Evolutionary conservation across 164 flowering plant genomes (phyloP).

Genomic region (Stephania japonica): DNA sequence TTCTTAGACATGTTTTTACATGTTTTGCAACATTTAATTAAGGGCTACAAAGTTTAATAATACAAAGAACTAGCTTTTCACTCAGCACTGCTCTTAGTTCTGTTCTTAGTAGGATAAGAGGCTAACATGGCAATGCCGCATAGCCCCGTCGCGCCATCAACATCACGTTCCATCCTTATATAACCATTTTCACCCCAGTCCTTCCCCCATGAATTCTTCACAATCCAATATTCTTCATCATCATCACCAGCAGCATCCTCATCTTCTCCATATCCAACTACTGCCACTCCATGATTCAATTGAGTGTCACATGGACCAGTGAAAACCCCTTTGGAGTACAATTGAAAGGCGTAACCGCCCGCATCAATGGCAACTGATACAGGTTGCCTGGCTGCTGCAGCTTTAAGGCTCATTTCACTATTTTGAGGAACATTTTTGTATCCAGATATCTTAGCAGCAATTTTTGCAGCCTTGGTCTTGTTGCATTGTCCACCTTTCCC

Average conservation of each 20-base stretch:
- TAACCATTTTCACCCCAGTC: conserved; percentile 14
- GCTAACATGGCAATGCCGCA: conserved; percentile 16
- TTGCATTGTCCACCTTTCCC: conserved; percentile 6
- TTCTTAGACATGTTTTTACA: too few species aligned
- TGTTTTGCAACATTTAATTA: too few species aligned
- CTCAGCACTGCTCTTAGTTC: not conserved
- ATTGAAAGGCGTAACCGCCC: conserved; percentile 4
- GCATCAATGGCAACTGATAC: conserved; percentile 14
- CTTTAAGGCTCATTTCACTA: conserved; percentile 9
- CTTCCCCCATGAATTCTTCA: conserved; percentile 17
- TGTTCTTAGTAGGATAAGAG: conserved; percentile 7
- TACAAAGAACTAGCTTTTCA: not conserved
- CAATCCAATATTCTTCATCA: conserved; percentile 4
- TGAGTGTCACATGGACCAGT: conserved; percentile 2
- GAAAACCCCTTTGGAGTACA: conserved; percentile 8
- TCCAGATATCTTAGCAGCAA: conserved; percentile 3
- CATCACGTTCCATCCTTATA: conserved; percentile 6
- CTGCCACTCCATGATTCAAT: conserved; percentile 13
- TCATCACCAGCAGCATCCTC: not conserved
- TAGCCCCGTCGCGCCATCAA: not conserved
- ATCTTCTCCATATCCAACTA: conserved; percentile 12
- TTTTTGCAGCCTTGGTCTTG: not conserved
- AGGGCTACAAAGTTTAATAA: too few species aligned
- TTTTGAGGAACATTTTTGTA: not conserved
- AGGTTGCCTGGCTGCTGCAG: conserved; percentile 13